Evolutionary conservation across 2,329 filamentous ascomycete genomes (phyloP), one percentile per base, ranked within the genome.

Genomic region (Myriosclerotinia duriaeana): DNA sequence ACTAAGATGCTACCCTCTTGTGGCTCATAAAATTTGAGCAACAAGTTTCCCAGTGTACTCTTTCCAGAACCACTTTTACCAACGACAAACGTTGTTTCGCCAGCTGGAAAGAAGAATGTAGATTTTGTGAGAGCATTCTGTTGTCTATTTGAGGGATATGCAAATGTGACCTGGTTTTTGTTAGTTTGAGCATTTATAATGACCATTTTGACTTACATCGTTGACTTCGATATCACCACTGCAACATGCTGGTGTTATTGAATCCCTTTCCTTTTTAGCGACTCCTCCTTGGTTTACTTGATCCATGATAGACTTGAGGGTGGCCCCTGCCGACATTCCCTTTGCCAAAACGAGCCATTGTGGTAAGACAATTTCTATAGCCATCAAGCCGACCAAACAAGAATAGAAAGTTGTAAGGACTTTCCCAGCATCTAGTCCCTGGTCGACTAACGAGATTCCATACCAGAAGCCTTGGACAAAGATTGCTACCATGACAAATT

Each of bases 381-480:
- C 87, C 71, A 94, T 89, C 5, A 93, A 87, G 0, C 90, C 89
- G 61, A 87, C 87, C 46, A 97, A 79, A 2, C 89, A 90, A 5
- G 91, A 86, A 80, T 95, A 96, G 71, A 98, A 97, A 0, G 92
- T 90, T 0, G 91, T 95, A 54, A 97, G 77, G 3, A 96, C 85
- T 65, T 89, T 81, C 0, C 89, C 90, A 0, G 91, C 80, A 14
- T 80, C 82, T 15, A 86, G 79, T 0, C 82, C 76, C 1, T 83
- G 78, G 12, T 82, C 80, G 12, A 95, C 87, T 1, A 97, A 82
- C 1, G 85, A 80, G 38, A 89, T 85, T 0, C 93, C 93, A 72
- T 93, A 96, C 86, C 91, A 97, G 74, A 98, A 97, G 0, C 93
- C 93, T 66, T 93, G 85, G 0, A 96, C 89, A 71, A 98, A 97